Percentiles rank a stretch among this genome's conserved stretches.
These are phyloP conservation scores for Nemania sp. DNA, from an alignment of 2,329 filamentous ascomycete species.

Conservation along the genomic window DNA sequence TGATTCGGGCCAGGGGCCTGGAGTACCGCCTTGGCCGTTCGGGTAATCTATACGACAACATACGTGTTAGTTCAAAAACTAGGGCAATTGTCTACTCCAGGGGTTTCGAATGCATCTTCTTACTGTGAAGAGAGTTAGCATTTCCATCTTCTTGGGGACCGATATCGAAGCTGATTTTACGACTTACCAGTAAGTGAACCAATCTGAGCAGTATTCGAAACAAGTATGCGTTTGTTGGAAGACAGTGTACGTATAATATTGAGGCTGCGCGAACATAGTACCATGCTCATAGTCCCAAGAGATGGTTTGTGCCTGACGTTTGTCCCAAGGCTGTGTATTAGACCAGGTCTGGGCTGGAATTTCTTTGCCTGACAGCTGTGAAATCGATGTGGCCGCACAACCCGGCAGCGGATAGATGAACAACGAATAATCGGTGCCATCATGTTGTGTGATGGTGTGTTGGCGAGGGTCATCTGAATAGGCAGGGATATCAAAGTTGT, in stretches of 20 bases:
- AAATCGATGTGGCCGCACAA: slow-evolving; percentile 24
- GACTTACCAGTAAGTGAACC: slow-evolving; percentile 22
- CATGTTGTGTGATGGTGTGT: slow-evolving; percentile 14
- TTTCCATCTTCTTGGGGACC: background rate
- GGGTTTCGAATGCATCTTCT: background rate
- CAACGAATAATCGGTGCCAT: slow-evolving; percentile 16
- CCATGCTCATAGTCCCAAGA: slow-evolving; percentile 26
- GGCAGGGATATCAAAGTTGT: slow-evolving; percentile 4
- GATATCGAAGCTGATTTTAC: background rate
- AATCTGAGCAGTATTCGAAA: slow-evolving; percentile 23
- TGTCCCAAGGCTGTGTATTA: slow-evolving; percentile 20
- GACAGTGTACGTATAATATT: slow-evolving; percentile 16
- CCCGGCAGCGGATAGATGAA: slow-evolving; percentile 18
- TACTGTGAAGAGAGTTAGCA: slow-evolving; percentile 12
- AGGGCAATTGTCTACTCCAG: too few relatives aligned
- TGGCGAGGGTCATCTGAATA: background rate
- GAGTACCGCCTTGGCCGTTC: slow-evolving; percentile 7
- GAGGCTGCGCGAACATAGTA: slow-evolving; percentile 17
- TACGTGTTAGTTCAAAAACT: background rate
- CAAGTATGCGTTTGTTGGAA: slow-evolving; percentile 30
- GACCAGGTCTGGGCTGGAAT: slow-evolving; percentile 22
- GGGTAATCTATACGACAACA: slow-evolving; percentile 14
- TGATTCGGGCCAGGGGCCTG: slow-evolving; percentile 12
- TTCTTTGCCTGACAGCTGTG: slow-evolving; percentile 23
- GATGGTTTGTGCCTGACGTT: slow-evolving; percentile 18